These are phyloP conservation scores for Thalassiosira mediterranea DNA, from an alignment of 352 stramenopile species.

Conservation along the genomic window DNA sequence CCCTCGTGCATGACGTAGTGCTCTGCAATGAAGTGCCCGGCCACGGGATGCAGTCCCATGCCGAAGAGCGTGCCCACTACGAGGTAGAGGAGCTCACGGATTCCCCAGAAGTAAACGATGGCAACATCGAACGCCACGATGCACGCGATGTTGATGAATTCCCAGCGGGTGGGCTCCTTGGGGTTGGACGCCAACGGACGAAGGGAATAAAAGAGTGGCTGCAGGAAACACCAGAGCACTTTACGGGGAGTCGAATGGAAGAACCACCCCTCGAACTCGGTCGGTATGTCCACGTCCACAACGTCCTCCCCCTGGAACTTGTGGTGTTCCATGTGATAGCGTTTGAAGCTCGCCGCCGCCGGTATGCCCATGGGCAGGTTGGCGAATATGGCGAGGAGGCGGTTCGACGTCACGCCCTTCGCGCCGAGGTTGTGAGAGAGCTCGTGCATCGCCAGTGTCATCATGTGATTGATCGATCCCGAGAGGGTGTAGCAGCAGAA, in stretches of 20 bases:
- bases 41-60: slow-evolving; percentile 92
- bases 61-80: slow-evolving; percentile 90
- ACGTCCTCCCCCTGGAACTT: slow-evolving; percentile 93
- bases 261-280: slow-evolving; percentile 88
- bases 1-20: slow-evolving; percentile 95
- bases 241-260: slow-evolving; percentile 89
- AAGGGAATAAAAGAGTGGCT: slow-evolving; percentile 93
- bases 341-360: slow-evolving; percentile 91
- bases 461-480: slow-evolving; percentile 92
- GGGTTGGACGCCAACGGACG: slow-evolving; percentile 92
- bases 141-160: slow-evolving; percentile 88
- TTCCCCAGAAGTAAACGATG: slow-evolving; percentile 87
- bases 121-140: slow-evolving; percentile 87
- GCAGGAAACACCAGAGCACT: slow-evolving; percentile 91
- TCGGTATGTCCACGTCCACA: slow-evolving; percentile 94
- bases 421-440: slow-evolving; percentile 95
- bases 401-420: slow-evolving; percentile 90
- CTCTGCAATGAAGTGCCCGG: slow-evolving; percentile 97
- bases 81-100: slow-evolving; percentile 90
- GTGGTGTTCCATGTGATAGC: slow-evolving; percentile 98
- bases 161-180: slow-evolving; percentile 87
- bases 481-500: slow-evolving; percentile 88
- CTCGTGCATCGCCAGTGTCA: slow-evolving; percentile 96
- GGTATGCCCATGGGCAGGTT: slow-evolving; percentile 93
- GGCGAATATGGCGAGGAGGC: slow-evolving; percentile 89